phyloP scores from a whole-genome alignment of 495 filamentous ascomycete genomes.

The Bathelium albidoporum region DNA sequence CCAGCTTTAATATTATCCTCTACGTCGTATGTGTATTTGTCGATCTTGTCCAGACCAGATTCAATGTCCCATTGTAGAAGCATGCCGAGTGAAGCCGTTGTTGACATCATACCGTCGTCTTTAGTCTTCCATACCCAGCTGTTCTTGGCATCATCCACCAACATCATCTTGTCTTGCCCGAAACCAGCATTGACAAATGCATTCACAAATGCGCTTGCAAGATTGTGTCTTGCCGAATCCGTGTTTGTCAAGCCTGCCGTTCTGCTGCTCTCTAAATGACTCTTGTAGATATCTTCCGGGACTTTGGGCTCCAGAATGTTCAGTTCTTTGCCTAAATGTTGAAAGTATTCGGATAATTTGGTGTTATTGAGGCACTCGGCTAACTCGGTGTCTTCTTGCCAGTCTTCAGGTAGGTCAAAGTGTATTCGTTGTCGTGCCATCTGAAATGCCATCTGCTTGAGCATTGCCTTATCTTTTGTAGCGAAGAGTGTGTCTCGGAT shows the following conservation, averaged over 20 bases:
- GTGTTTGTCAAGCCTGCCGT: slow-evolving; percentile 86
- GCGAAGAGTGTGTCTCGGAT: slow-evolving; percentile 71
- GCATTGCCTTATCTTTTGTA: slow-evolving; percentile 68
- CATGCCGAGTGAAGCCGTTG: slow-evolving; percentile 83
- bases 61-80: slow-evolving; percentile 87
- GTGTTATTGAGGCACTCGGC: slow-evolving; percentile 77
- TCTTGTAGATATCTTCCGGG: slow-evolving; percentile 99
- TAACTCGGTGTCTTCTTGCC: slow-evolving; percentile 60
- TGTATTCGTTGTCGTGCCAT: slow-evolving; percentile 85
- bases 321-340: slow-evolving; percentile 83
- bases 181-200: slow-evolving; percentile 93
- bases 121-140: slow-evolving; percentile 99
- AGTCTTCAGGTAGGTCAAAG: slow-evolving; percentile 52
- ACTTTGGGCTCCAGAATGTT: slow-evolving; percentile 95
- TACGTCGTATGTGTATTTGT: slow-evolving; percentile 74
- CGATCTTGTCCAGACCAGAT: slow-evolving; percentile 76
- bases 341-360: slow-evolving; percentile 83
- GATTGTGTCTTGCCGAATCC: slow-evolving; percentile 89
- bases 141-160: slow-evolving; percentile 67
- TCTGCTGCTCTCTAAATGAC: slow-evolving; percentile 87
- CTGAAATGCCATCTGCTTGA: slow-evolving; percentile 91
- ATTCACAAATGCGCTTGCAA: slow-evolving; percentile 94
- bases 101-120: slow-evolving; percentile 94
- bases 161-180: slow-evolving; percentile 94
- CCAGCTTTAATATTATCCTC: slow-evolving; percentile 88